Evolutionary conservation across 2,329 filamentous ascomycete genomes (phyloP), one percentile per base, ranked within the genome.

Genomic region (Ceratocystis huliohia): DNA sequence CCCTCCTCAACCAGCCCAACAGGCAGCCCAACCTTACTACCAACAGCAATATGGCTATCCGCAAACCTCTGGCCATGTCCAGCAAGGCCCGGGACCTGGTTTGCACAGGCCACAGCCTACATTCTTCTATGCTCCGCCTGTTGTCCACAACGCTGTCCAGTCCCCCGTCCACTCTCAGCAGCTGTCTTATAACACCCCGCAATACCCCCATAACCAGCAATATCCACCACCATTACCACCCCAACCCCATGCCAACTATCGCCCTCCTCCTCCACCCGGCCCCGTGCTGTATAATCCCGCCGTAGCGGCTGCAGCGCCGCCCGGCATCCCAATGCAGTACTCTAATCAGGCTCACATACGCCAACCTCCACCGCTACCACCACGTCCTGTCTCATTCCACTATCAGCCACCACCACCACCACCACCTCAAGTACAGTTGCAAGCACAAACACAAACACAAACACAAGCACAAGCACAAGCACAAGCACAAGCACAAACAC

Each of bases 241-340:
- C 5, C 53, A 61, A 22, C 56, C 53, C 53, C 22, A 15, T 30
- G 22, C 56, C n/a, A 17, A 15, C 30, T 25, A 45, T 6, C 37
- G 37, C 20, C 48, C n/a, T 5, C 48, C 15, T 25, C 25, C 8
- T 28, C 44, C n/a, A 15, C 53, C 44, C n/a, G 41, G 53, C 33
- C 37, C 20, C 30, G 53, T 44, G 2, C 10, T 45, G 13, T 67
- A 67, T 44, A 64, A 67, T 53, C 53, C 66, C 2, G 62, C 61
- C 3, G 41, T 64, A 17, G 62, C 62, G 8, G 45, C 53, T n/a
- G 57, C 41, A 17, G 53, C 59, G 1, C 66, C 66, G 10, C 25
- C 61, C 25, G 66, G 50, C 44, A 4, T 67, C 8, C 62, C 59
- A 30, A 64, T 67, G 37, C 62, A 63, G 13, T 37, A 61, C 33